These are phyloP conservation scores for Trametes gibbosa DNA, from an alignment of 768 basidiomycete genomes.

Conservation along the genomic window DNA sequence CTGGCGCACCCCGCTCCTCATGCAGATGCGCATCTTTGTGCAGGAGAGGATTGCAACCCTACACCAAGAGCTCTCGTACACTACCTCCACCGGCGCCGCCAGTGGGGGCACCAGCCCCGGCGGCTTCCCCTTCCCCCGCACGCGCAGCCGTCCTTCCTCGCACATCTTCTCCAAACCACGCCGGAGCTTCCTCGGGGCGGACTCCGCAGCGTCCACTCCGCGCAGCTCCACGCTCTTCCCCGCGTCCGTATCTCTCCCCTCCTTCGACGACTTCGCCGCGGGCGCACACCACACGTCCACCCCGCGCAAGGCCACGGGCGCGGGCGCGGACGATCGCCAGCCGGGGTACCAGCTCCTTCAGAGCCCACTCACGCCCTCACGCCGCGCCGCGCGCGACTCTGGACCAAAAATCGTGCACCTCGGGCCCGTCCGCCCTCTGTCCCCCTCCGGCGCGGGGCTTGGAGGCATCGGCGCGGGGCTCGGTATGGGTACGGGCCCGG, in stretches of 20 bases:
- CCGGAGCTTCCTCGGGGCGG: slow-evolving; percentile 36
- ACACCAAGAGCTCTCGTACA: slow-evolving; percentile 45
- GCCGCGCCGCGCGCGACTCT: slow-evolving; percentile 34
- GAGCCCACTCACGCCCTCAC: slow-evolving; percentile 33
- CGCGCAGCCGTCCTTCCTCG: slow-evolving; percentile 43
- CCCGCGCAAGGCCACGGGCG: slow-evolving; percentile 11
- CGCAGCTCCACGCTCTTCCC: slow-evolving; percentile 40
- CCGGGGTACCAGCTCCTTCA: slow-evolving; percentile 43
- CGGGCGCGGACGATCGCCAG: slow-evolving; percentile 27
- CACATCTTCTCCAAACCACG: slow-evolving; percentile 59
- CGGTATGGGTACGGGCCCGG: neutral
- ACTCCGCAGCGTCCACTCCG: slow-evolving; percentile 36
- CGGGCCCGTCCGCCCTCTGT: slow-evolving; percentile 40
- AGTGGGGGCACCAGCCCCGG: slow-evolving; percentile 15
- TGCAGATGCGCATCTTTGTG: slow-evolving; percentile 65
- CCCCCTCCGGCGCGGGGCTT: neutral
- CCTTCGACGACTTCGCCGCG: slow-evolving; percentile 21
- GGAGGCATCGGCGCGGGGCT: too few relatives aligned
- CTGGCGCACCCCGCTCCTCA: slow-evolving; percentile 56
- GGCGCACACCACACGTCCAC: slow-evolving; percentile 15
- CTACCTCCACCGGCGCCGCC: slow-evolving; percentile 16
- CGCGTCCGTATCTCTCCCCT: slow-evolving; percentile 23
- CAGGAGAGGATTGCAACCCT: slow-evolving; percentile 60
- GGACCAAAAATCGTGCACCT: slow-evolving; percentile 59
- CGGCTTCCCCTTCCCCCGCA: slow-evolving; percentile 16